A percentile compares a stretch with the other conserved stretches of the same genome.
These are phyloP conservation scores for Colletotrichum sp. DNA, from an alignment of 2,329 filamentous ascomycete species.

Conservation along the genomic window DNA sequence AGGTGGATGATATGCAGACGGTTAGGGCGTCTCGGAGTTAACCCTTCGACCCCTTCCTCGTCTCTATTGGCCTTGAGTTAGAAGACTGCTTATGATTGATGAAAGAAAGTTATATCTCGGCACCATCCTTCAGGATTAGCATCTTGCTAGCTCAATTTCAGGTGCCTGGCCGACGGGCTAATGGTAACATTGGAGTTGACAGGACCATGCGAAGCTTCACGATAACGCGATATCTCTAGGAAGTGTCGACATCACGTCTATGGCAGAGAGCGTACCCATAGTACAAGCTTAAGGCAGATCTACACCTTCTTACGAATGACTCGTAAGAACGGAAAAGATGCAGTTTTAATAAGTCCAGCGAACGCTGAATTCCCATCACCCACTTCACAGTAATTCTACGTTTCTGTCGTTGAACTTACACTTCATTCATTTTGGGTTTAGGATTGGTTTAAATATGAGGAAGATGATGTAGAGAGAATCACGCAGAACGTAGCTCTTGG, in stretches of 20 bases:
- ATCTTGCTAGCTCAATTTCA: neutral
- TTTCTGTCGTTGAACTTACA: accelerated
- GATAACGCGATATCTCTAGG: neutral
- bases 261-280: neutral
- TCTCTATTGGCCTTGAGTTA: neutral
- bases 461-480: neutral
- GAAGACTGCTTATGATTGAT: neutral
- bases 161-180: neutral
- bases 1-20: neutral
- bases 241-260: accelerated
- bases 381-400: too few species aligned
- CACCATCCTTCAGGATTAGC: neutral
- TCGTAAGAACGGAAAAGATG: too few species aligned
- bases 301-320: neutral
- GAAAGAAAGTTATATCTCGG: neutral
- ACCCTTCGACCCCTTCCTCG: neutral
- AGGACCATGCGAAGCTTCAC: neutral
- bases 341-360: too few species aligned
- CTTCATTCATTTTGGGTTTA: accelerated
- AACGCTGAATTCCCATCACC: too few species aligned
- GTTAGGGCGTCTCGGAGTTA: conserved; percentile 8
- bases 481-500: neutral
- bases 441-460: too few species aligned
- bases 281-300: accelerated
- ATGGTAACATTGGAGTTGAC: neutral